Conservation (phyloP, 2,329 filamentous ascomycete species). For the Coniosporium tulheliwenetii region DNA sequence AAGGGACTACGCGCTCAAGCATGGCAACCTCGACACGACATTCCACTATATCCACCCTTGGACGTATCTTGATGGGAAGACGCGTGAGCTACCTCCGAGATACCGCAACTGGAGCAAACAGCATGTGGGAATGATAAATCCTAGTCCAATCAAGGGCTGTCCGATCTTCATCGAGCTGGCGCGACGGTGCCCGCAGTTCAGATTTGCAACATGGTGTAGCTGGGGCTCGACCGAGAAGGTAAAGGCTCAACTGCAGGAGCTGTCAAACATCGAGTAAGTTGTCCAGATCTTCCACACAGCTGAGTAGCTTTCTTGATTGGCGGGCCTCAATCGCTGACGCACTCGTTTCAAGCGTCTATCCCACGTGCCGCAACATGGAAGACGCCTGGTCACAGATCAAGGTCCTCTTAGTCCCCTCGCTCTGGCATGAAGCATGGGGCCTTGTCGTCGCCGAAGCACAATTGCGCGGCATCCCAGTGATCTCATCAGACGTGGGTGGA, state of each 20-base stretch:
- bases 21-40: conserved; percentile 5
- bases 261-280: conserved; percentile 3
- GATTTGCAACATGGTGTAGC: conserved; percentile 5
- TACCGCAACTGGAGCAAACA: conserved; percentile 6
- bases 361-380: conserved; percentile 5
- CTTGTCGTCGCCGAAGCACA: conserved; percentile 8
- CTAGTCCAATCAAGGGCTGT: conserved; percentile 6
- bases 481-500: conserved; percentile 7
- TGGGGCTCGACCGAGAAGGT: conserved; percentile 6
- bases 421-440: conserved; percentile 9
- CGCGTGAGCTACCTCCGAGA: conserved; percentile 2
- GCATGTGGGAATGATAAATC: conserved; percentile 7
- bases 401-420: conserved; percentile 7
- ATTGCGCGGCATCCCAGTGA: conserved; percentile 8
- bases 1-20: conserved; percentile 4
- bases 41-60: conserved; percentile 7
- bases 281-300: background rate
- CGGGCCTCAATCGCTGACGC: background rate
- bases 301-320: background rate
- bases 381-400: conserved; percentile 6
- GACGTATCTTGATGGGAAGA: conserved; percentile 7
- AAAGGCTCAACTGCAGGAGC: background rate
- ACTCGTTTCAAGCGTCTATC: conserved; percentile 1
- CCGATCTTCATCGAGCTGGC: conserved; percentile 6
- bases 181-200: conserved; percentile 5